Base-by-base conservation (phyloP, 2,329 filamentous ascomycete genomes). In the Pleoardoris graminearum region DNA sequence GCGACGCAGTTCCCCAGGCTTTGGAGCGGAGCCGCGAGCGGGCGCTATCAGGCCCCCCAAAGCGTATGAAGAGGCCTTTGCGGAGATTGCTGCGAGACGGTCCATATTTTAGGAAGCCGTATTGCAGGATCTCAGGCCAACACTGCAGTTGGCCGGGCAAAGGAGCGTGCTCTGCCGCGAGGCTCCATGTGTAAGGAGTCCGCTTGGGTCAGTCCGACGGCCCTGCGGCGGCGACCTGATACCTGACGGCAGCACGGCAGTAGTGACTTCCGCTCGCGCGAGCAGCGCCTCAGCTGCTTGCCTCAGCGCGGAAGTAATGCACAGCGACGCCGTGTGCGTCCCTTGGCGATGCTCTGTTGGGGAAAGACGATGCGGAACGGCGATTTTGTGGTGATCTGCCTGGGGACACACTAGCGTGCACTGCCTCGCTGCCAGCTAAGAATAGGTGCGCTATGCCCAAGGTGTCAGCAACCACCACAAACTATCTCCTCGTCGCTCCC, bases 181-280 rank as follows among this genome's bases (percentile, higher is more conserved):
- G 48, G 61, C 61, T 67, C 61, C 53, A 63, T 56, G 63, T 45
- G 54, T 55, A 57, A 58, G 59, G 59, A 58, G 55, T 57, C 60
- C 58, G 57, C 51, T 43, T 55, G 45, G 57, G 59, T 46, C 59
- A 61, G 49, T 59, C 59, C 53, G 55, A 51, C 50, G 54, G 51
- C 55, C 49, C 48, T 60, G 53, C 53, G 48, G 51, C 51, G 51
- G 53, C 55, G 54, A 58, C 62, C 58, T 61, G 59, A 63, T 57
- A 41, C 55, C 51, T 35, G 50, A 56, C 30, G 25, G 57, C 56
- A 51, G 29, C 30, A 16, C 29, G 19, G 21, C 25, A 33, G 27
- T 11, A 21, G 21, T 14, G 11, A 14, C 30, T 17, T 51, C 43
- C 53, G 43, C 50, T 57, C 29, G 22, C 43, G 43, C 43, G 43